A percentile compares a stretch with the other conserved stretches of the same genome.
Evolutionary conservation across 2,329 filamentous ascomycete species (phyloP).

Genomic region (Fusarium sp.): DNA sequence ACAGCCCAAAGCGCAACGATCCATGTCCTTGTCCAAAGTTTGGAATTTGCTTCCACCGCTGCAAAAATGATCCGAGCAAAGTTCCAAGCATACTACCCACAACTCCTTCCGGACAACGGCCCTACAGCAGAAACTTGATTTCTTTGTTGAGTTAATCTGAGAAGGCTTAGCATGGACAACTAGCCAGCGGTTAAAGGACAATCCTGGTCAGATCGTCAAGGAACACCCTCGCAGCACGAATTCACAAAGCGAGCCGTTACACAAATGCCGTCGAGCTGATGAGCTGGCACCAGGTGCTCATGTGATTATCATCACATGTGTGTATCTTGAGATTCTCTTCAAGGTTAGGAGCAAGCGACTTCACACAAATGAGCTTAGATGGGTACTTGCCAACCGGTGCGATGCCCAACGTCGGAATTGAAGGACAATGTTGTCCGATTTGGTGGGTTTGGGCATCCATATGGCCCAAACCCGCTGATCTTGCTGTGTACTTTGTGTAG

Average conservation of each 20-base stretch:
- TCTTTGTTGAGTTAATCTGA: conserved; percentile 12
- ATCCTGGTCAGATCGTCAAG: conserved; percentile 33
- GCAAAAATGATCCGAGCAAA: conserved; percentile 13
- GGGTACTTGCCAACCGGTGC: conserved; percentile 7
- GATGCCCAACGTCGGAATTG: conserved; percentile 1
- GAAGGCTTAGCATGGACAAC: conserved; percentile 38
- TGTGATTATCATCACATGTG: conserved; percentile 24
- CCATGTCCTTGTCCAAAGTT: conserved; percentile 10
- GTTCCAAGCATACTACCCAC: conserved; percentile 19
- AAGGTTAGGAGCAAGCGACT: conserved; percentile 1
- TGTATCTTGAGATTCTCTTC: conserved; percentile 2
- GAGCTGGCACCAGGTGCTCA: conserved; percentile 37
- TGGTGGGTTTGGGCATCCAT: conserved; percentile 27
- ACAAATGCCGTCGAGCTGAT: conserved; percentile 23
- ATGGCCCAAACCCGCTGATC: conserved; percentile 29
- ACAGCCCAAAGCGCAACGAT: background rate
- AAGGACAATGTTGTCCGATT: conserved; percentile 9
- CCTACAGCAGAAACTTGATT: conserved; percentile 40
- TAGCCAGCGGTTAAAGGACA: conserved; percentile 24
- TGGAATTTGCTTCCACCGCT: conserved; percentile 10
- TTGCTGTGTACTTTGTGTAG: conserved; percentile 1
- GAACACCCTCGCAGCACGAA: conserved; percentile 28
- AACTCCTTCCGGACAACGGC: conserved; percentile 8
- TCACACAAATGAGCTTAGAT: conserved; percentile 7
- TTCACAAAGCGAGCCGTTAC: conserved; percentile 10